phyloP scores from a whole-genome alignment of 805 yeast species.

The Yarrowia phangngaensis region DNA sequence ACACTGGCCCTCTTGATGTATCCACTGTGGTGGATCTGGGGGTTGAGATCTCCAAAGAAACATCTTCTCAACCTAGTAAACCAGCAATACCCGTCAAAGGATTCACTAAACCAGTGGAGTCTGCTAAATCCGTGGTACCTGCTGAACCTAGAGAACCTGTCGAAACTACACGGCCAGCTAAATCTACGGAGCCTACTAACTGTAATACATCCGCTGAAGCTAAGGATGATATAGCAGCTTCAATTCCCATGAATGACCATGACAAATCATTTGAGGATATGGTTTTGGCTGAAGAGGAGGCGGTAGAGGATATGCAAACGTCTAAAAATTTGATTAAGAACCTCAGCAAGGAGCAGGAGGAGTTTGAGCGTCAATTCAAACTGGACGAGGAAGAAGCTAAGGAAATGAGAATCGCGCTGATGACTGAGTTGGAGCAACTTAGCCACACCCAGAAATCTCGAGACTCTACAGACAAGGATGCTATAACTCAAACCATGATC shows the following conservation, averaged over 20 bases:
- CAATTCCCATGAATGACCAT: no score
- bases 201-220: neutral
- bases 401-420: constrained; percentile 56
- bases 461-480: constrained; percentile 46
- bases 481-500: constrained; percentile 81
- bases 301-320: constrained; percentile 22
- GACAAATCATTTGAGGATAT: constrained; percentile 18
- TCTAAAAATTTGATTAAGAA: constrained; percentile 18
- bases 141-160: no score
- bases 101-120: no score
- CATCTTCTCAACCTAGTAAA: neutral
- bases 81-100: no score
- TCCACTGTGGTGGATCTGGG: no score
- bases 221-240: constrained; percentile 28
- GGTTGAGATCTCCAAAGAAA: no score
- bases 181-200: no score
- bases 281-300: constrained; percentile 23
- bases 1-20: constrained; percentile 1
- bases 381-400: constrained; percentile 66
- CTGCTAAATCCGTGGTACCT: no score
- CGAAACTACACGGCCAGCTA: no score
- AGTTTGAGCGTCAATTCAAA: constrained; percentile 37
- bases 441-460: constrained; percentile 58
- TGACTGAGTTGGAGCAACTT: constrained; percentile 68
- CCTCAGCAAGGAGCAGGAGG: constrained; percentile 28